Evolutionary conservation across 31 red algal species (phyloP).

Genomic region (Bonnemaisonia californica): DNA sequence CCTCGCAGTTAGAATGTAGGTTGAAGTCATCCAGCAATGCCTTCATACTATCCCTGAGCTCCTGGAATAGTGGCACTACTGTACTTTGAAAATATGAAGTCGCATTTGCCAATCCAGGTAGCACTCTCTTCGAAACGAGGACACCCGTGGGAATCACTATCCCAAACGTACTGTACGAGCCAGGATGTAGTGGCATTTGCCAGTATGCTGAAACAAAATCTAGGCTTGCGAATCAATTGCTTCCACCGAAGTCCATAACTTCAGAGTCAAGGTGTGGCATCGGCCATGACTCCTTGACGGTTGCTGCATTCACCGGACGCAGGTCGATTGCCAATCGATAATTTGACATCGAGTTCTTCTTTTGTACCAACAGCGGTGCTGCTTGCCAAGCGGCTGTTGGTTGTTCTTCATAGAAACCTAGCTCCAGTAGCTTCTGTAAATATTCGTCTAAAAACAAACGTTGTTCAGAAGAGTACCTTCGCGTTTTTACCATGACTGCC

Average conservation of each 20-base stretch:
- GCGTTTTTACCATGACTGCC: conserved; percentile 12
- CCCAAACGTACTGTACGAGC: not conserved
- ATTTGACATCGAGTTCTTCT: not conserved
- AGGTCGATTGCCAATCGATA: conserved; percentile 12
- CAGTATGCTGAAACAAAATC: conserved; percentile 31
- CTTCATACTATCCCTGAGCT: conserved; percentile 19
- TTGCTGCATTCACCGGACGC: conserved; percentile 23
- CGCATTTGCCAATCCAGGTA: not conserved
- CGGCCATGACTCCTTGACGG: not conserved
- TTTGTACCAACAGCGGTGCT: conserved; percentile 13
- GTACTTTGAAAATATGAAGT: conserved; percentile 9
- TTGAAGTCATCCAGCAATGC: conserved; percentile 42
- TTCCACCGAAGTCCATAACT: not conserved
- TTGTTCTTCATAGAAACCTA: not conserved
- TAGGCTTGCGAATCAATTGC: conserved; percentile 1
- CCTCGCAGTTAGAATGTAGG: not conserved
- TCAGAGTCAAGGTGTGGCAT: conserved; percentile 18
- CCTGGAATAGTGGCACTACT: not conserved
- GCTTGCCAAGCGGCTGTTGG: conserved; percentile 11
- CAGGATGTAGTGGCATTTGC: conserved; percentile 39
- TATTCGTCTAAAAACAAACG: conserved; percentile 6
- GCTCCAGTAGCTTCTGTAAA: conserved; percentile 13
- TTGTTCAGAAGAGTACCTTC: conserved; percentile 18
- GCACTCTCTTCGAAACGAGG: not conserved
- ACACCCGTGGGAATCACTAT: conserved; percentile 2